Conservation (phyloP, 176 grass and related monocot genomes). For the Zea mays region Zm-B73-REFERENCE-NAM-5.0 NC_050097.1:202532501-202533000, state of each 20-base stretch:
- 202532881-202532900: slow-evolving; percentile 88
- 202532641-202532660: slow-evolving; percentile 24
- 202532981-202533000: background rate
- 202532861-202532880: background rate
- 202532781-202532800: slow-evolving; percentile 86
- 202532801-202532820: background rate
- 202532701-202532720: slow-evolving; percentile 68
- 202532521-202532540: slow-evolving; percentile 17
- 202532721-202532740: slow-evolving; percentile 94
- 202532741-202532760: slow-evolving; percentile 99
- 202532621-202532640: slow-evolving; percentile 52
- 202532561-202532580: slow-evolving; percentile 99
- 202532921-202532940: slow-evolving; percentile 98
- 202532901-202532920: slow-evolving; percentile 96
- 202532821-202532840: slow-evolving; percentile 2
- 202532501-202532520: background rate
- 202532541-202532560: slow-evolving; percentile 50
- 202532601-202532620: slow-evolving; percentile 99
- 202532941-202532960: background rate
- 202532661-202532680: background rate
- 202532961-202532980: background rate
- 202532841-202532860: background rate
- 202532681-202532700: slow-evolving; percentile 23
- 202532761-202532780: slow-evolving; percentile 99
- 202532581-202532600: slow-evolving; percentile 90